Evolutionary conservation across 495 filamentous ascomycete species (phyloP).

Genomic region (Staphylotrichum tortipilum): DNA sequence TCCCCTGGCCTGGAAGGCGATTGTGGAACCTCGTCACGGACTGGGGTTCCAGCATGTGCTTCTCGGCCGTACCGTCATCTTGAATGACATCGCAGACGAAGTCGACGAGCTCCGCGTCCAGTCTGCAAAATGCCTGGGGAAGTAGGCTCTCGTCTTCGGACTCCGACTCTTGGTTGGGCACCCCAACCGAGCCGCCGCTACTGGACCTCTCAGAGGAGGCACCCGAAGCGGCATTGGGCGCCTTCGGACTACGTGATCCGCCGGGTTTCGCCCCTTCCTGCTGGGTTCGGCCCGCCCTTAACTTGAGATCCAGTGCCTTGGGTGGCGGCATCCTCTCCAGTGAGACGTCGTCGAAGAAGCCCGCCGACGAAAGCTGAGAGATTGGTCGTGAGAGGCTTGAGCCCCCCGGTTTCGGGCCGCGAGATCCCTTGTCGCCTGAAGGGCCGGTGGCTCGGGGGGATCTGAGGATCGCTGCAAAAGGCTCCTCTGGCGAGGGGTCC

Average conservation of each 20-base stretch:
- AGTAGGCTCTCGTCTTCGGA: slow-evolving; percentile 31
- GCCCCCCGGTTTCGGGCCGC: slow-evolving; percentile 26
- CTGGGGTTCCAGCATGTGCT: slow-evolving; percentile 37
- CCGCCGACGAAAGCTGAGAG: slow-evolving; percentile 30
- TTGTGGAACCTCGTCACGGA: slow-evolving; percentile 23
- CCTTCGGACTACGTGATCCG: slow-evolving; percentile 13
- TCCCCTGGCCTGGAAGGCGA: slow-evolving; percentile 18
- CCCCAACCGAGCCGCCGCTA: slow-evolving; percentile 11
- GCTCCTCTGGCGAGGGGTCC: slow-evolving; percentile 18
- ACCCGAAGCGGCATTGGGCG: not conserved
- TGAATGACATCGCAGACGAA: slow-evolving; percentile 46
- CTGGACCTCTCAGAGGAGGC: slow-evolving; percentile 11
- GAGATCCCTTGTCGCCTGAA: slow-evolving; percentile 26
- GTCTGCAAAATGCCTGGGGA: slow-evolving; percentile 34
- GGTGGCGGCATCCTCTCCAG: slow-evolving; percentile 31
- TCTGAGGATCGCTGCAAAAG: slow-evolving; percentile 22
- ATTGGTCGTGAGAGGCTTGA: slow-evolving; percentile 30
- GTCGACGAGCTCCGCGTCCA: slow-evolving; percentile 41
- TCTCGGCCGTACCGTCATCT: slow-evolving; percentile 41
- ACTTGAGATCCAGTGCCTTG: slow-evolving; percentile 19
- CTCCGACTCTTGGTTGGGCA: slow-evolving; percentile 20
- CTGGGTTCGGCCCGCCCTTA: slow-evolving; percentile 13
- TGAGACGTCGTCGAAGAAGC: slow-evolving; percentile 27
- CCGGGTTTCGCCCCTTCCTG: slow-evolving; percentile 10
- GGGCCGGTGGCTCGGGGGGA: slow-evolving; percentile 26